A percentile compares a stretch with the other conserved stretches of the same genome.
These are phyloP conservation scores for Epichloe hybrida DNA, from an alignment of 2,329 filamentous ascomycete genomes.

Conservation along the genomic window DNA sequence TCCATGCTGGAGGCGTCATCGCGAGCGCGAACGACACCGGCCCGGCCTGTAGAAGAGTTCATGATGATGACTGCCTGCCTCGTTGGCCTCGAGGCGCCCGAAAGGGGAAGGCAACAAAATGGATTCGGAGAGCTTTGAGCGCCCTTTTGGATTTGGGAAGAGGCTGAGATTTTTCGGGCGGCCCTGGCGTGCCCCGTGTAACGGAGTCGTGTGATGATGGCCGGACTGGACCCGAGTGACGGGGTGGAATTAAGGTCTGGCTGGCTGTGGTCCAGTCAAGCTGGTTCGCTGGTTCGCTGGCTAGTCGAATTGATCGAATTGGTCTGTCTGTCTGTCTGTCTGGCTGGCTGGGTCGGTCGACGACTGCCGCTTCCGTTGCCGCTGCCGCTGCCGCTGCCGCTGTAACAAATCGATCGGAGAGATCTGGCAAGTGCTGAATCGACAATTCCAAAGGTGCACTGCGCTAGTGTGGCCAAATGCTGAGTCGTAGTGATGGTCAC, in stretches of 20 bases:
- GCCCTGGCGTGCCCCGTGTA: conserved; percentile 5
- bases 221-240: conserved; percentile 9
- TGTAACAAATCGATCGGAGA: too few species aligned
- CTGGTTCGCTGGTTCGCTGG: too few species aligned
- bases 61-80: conserved; percentile 15
- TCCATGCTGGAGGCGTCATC: conserved; percentile 40
- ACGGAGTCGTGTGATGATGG: conserved; percentile 11
- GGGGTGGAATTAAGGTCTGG: conserved; percentile 8
- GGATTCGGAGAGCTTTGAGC: background rate
- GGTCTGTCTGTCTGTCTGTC: background rate
- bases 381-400: too few species aligned
- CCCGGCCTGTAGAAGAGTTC: conserved; percentile 36
- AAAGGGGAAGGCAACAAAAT: conserved; percentile 7
- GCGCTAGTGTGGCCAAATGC: too few species aligned
- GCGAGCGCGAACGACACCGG: conserved; percentile 41
- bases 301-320: too few species aligned
- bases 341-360: background rate
- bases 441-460: too few species aligned
- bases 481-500: too few species aligned
- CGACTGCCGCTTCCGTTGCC: background rate
- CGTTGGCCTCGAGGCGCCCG: conserved; percentile 6
- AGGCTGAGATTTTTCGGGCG: conserved; percentile 6
- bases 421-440: too few species aligned
- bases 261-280: too few species aligned
- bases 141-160: background rate